Evolutionary conservation across 2,329 filamentous ascomycete species (phyloP).

Genomic region (Talaromyces sp.): DNA sequence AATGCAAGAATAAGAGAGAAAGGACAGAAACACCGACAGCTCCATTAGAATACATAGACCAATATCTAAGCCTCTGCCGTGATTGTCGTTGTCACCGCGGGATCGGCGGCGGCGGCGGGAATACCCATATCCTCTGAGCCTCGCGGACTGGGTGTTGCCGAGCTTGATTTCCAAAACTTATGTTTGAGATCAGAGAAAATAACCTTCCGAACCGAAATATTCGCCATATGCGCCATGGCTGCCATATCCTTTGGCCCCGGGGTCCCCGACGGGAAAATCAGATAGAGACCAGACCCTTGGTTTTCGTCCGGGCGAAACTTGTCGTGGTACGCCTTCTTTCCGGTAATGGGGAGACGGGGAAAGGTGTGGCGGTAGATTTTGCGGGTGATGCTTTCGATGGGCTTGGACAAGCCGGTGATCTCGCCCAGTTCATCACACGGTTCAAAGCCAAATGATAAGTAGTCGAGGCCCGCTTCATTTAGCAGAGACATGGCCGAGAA

Average conservation of each 20-base stretch:
- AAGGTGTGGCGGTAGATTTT: slow-evolving; percentile 29
- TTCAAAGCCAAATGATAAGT: slow-evolving; percentile 38
- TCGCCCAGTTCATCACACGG: slow-evolving; percentile 28
- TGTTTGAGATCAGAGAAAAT: not conserved
- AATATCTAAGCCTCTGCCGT: not conserved
- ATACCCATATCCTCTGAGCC: not conserved
- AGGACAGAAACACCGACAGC: not conserved
- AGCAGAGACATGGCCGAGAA: slow-evolving; percentile 36
- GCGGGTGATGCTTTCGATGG: slow-evolving; percentile 25
- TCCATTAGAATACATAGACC: not conserved
- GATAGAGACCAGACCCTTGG: slow-evolving; percentile 28
- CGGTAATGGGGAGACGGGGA: slow-evolving; percentile 28
- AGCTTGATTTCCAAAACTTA: not conserved
- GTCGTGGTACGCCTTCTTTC: slow-evolving; percentile 39
- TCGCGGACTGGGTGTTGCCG: not conserved
- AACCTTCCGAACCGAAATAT: slow-evolving; percentile 28
- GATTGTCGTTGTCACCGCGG: not conserved
- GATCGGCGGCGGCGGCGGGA: not conserved
- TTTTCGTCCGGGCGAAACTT: slow-evolving; percentile 33
- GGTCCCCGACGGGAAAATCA: slow-evolving; percentile 32
- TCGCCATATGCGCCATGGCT: slow-evolving; percentile 35
- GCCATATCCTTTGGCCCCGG: slow-evolving; percentile 27
- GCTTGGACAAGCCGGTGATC: slow-evolving; percentile 27
- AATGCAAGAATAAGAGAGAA: not conserved
- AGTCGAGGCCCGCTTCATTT: slow-evolving; percentile 26